Base-by-base conservation (phyloP, 371 early-diverging fungal species). In the Blastocladiella emersonii region DNA sequence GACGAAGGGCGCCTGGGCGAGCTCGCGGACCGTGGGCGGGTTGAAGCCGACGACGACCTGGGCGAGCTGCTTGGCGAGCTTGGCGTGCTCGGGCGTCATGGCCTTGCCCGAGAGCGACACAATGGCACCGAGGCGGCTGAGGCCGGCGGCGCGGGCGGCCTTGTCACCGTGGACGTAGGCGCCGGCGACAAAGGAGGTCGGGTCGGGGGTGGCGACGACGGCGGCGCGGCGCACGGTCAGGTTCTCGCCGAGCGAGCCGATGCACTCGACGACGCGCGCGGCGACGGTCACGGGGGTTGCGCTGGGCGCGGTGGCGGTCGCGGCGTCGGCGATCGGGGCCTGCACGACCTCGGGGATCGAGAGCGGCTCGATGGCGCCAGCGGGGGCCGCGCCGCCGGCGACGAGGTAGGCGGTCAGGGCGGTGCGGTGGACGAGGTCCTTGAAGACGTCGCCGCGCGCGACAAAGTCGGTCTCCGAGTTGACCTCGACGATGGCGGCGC, bases 381-480 rank as follows among this genome's bases (percentile, higher is more conserved):
- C 63, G 13, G 70, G 56, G 21, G 69, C 21, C 17, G 66, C 43
- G 34, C 61, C 63, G 32, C 77, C 76, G 45, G 76, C 78, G 57
- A 81, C 68, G 27, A 80, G 68, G 7, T 83, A 66, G 3, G 84
- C 84, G 0, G 86, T 83, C 1, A 78, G 75, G 0, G 90, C 88
- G 57, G 89, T 84, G 57, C 78, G 76, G 21, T 78, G 70, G 34
- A 88, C 91, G 53, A 92, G 80, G 37, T 82, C 75, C 59, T 83
- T 81, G 74, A 94, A 94, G n/a, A 86, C 75, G 44, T 78, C 78
- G 66, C 85, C 86, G 64, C 90, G 81, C 15, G 91, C 85, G 12
- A 93, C 96, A 78, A 95, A 95, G 71, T 95, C 96, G 0, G 96
- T 92, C 72, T 95, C 96, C 66, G 91, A 91, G 74, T 89, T 87